phyloP scores from a whole-genome alignment of 1,284 basidiomycete species.

The Cryptococcus sp. region DNA sequence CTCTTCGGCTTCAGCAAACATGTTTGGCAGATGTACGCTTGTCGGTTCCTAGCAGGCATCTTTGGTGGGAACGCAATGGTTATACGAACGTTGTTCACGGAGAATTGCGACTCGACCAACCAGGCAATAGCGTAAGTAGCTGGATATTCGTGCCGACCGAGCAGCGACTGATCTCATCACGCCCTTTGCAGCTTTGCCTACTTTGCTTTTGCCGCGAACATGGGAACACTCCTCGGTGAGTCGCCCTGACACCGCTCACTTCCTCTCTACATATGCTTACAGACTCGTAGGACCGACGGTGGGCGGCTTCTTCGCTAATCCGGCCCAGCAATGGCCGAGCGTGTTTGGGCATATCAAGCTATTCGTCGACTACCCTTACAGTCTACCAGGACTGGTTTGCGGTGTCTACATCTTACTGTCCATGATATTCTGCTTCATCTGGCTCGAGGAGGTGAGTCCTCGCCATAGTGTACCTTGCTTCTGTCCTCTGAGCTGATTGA shows the following conservation, averaged over 20 bases:
- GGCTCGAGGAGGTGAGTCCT: conserved; percentile 27
- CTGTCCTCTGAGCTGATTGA: background rate
- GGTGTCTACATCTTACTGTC: conserved; percentile 23
- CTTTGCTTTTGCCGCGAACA: conserved; percentile 35
- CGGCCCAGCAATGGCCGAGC: conserved; percentile 24
- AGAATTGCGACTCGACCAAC: conserved; percentile 29
- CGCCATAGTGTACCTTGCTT: background rate
- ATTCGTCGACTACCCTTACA: conserved; percentile 28
- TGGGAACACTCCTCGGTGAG: conserved; percentile 29
- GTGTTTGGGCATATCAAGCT: conserved; percentile 24
- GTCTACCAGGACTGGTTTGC: conserved; percentile 25
- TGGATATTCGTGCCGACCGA: background rate
- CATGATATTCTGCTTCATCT: conserved; percentile 23
- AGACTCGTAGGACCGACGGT: conserved; percentile 22
- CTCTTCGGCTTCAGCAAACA: conserved; percentile 25
- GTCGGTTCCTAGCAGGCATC: conserved; percentile 33
- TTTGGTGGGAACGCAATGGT: conserved; percentile 36
- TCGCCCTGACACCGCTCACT: background rate
- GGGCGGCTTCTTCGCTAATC: conserved; percentile 28
- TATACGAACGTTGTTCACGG: conserved; percentile 33
- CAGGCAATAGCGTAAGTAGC: conserved; percentile 29
- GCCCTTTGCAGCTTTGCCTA: conserved; percentile 24
- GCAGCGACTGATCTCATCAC: background rate
- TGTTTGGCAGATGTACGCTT: conserved; percentile 35
- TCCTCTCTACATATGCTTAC: background rate